Percentiles rank a stretch among this genome's conserved stretches.
phyloP scores from a whole-genome alignment of 208 protist species.

The Phytomonas francai region DNA sequence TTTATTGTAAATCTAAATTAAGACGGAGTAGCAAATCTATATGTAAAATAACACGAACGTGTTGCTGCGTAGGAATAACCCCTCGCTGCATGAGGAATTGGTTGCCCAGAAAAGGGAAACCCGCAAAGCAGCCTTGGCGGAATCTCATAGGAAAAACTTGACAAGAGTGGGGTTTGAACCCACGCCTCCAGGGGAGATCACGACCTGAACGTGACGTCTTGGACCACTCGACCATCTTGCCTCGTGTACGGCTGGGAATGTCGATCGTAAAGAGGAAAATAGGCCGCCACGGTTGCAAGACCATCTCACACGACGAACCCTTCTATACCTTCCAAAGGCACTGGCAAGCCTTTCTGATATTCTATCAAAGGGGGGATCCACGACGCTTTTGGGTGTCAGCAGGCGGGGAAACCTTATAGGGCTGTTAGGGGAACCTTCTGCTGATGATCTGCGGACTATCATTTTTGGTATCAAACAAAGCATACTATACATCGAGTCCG shows the following conservation, averaged over 20 bases:
- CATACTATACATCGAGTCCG: not conserved
- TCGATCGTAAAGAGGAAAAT: too few species aligned
- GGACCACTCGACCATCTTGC: constrained; percentile 20
- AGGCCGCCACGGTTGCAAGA: too few species aligned
- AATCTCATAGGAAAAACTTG: constrained; percentile 7
- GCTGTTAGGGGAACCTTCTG: constrained; percentile 25
- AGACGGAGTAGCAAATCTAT: not conserved
- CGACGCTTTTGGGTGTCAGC: constrained; percentile 55
- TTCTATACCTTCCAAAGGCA: not conserved
- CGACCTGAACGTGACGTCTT: constrained; percentile 22
- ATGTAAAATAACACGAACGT: not conserved
- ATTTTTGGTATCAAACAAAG: constrained; percentile 1
- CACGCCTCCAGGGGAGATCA: constrained; percentile 20
- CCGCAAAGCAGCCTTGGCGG: not conserved
- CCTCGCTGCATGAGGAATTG: too few species aligned
- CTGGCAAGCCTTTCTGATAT: constrained; percentile 43
- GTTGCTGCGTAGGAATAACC: not conserved
- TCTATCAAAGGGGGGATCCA: constrained; percentile 17
- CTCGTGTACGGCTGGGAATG: too few species aligned
- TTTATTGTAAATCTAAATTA: constrained; percentile 9
- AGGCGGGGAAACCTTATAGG: constrained; percentile 34
- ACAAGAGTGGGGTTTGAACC: constrained; percentile 21
- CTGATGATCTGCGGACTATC: not conserved
- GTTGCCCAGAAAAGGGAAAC: not conserved
- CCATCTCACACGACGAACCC: too few species aligned